These are phyloP conservation scores for Suillus brevipes DNA, from an alignment of 768 basidiomycete species.

Conservation along the genomic window DNA sequence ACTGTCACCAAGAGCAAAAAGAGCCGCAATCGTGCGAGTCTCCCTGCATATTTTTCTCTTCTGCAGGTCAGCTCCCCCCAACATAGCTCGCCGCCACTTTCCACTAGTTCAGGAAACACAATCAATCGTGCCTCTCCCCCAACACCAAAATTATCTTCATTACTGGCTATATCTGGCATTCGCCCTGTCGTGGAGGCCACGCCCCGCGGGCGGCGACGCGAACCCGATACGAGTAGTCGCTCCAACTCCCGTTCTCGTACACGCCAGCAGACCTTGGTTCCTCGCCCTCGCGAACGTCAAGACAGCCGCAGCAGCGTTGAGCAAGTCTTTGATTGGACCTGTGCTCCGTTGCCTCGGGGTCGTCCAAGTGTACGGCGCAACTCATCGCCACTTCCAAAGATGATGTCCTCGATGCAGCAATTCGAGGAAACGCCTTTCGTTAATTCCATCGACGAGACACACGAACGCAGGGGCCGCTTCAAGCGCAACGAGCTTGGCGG, in stretches of 20 bases:
- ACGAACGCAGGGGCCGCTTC: constrained; percentile 52
- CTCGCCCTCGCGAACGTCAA: constrained; percentile 18
- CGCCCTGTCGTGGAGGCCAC: constrained; percentile 42
- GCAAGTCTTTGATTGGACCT: constrained; percentile 49
- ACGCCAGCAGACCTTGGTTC: constrained; percentile 20
- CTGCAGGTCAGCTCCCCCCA: constrained; percentile 51
- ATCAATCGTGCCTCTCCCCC: constrained; percentile 51
- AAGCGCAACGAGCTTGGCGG: constrained; percentile 55
- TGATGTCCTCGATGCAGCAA: constrained; percentile 38
- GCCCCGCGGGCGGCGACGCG: constrained; percentile 54
- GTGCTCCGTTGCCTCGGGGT: constrained; percentile 40
- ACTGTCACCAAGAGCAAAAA: constrained; percentile 45
- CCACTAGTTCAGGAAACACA: constrained; percentile 49
- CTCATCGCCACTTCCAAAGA: constrained; percentile 58
- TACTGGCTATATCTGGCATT: constrained; percentile 35
- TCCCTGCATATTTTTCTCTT: constrained; percentile 76
- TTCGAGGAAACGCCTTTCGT: constrained; percentile 33
- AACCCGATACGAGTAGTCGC: constrained; percentile 39
- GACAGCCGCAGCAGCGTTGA: constrained; percentile 40
- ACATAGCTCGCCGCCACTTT: constrained; percentile 38
- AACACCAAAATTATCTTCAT: constrained; percentile 51
- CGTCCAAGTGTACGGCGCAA: constrained; percentile 53
- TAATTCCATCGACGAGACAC: constrained; percentile 19
- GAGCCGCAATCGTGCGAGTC: constrained; percentile 66
- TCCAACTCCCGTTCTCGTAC: constrained; percentile 45